Evolutionary conservation across 164 flowering plant genomes (phyloP), one percentile per base, ranked within the genome.

Genomic region (Aristolochia contorta): DNA sequence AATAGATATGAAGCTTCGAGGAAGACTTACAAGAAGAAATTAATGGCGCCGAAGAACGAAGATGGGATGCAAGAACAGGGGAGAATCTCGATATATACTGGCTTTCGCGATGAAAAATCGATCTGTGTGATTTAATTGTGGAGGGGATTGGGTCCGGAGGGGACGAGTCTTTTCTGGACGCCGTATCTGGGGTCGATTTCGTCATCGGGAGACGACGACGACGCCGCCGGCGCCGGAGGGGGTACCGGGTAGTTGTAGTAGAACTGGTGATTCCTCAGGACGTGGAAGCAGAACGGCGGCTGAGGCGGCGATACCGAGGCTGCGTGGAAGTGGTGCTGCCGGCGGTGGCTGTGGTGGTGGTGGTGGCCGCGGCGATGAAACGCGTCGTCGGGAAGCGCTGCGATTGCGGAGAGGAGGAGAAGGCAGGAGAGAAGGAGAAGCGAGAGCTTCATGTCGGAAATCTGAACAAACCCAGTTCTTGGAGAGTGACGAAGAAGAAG

Each of bases 101-200:
- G 51, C 51, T 48, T 48, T 16, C 14, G 18, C 14, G 9, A 16
- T 16, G 18, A 48, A 4, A 48, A 51, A n/a, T n/a, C n/a, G n/a
- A n/a, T 16, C 12, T 16, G 54, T 3, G n/a, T 4, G 19, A 15
- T 12, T 53, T 18, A 53, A 32, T 53, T 53, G 56, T 53, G 56
- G 22, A 53, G 56, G 30, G 56, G 56, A 23, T 53, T 53, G 27
- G 56, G 56, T 27, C 56, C 56, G 12, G 30, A 22, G 16, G 56
- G 56, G 56, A 53, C 56, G 56, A 53, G 56, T 4, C 56, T 23
- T 27, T 53, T 53, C 32, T 53, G 30, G 16, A 53, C 56, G 30
- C 56, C 56, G 22, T 22, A 53, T 6, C 56, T 53, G 2, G 56
- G 56, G 16, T 53, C 56, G 30, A 53, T 53, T 22, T 53, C 56